A percentile compares a stretch with the other conserved stretches of the same genome.
Conservation (phyloP, 2,329 filamentous ascomycete species). For the Grosmannia serpens region DNA sequence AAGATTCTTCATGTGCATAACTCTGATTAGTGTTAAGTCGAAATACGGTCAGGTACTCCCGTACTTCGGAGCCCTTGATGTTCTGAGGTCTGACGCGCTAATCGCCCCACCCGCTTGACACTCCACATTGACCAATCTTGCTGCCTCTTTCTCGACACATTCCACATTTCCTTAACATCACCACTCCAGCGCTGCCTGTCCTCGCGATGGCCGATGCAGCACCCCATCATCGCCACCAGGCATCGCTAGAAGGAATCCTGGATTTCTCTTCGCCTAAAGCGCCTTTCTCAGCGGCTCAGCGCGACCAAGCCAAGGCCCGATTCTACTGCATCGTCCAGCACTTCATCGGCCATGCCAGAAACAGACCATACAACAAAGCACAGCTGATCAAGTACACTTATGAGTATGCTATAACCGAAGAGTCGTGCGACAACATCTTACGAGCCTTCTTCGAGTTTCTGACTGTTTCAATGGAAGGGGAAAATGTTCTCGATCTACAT, state of each 20-base stretch:
- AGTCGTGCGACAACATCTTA: background rate
- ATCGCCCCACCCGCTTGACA: too few species aligned
- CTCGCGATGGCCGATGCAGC: background rate
- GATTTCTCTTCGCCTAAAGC: background rate
- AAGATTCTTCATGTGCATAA: slow-evolving; percentile 1
- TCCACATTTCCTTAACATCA: background rate
- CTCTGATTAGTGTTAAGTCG: background rate
- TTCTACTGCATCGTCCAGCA: background rate
- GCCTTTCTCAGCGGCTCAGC: background rate
- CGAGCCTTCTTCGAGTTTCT: background rate
- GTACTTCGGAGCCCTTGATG: too few species aligned
- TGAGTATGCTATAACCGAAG: background rate
- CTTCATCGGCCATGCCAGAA: background rate
- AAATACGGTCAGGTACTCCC: too few species aligned
- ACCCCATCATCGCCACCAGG: background rate
- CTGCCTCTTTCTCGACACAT: background rate
- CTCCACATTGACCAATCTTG: background rate
- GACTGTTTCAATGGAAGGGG: background rate
- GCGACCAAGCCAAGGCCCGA: background rate
- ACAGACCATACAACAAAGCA: background rate
- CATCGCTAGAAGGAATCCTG: background rate
- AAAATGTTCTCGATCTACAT: background rate
- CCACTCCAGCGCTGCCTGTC: background rate
- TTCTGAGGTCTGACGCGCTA: too few species aligned
- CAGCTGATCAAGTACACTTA: background rate